Evolutionary conservation across 208 protist genomes (phyloP).

Genomic region (Kentomonas sorsogonicus): DNA sequence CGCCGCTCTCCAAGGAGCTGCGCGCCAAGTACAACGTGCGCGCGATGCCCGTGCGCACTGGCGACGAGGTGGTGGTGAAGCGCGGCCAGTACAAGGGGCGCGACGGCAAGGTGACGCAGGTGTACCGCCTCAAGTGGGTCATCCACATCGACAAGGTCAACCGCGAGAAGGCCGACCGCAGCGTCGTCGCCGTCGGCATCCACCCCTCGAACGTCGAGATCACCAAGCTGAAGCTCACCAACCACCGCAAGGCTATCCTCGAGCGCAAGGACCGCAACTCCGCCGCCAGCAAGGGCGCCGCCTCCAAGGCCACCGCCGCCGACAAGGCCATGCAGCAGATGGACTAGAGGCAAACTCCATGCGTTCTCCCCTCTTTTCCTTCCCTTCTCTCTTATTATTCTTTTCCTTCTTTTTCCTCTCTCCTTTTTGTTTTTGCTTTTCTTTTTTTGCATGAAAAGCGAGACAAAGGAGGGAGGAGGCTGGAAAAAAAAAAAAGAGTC

Average conservation of each 20-base stretch:
- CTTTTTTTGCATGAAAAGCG: not conserved
- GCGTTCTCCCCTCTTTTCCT: no score
- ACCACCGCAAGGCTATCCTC: conserved; percentile 97
- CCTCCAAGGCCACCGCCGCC: conserved; percentile 80
- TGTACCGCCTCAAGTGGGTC: conserved; percentile 98
- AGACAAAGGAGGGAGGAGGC: not conserved
- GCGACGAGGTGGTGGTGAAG: conserved; percentile 98
- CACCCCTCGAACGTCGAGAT: conserved; percentile 99
- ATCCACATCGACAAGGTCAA: conserved; percentile 98
- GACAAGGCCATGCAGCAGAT: conserved; percentile 92
- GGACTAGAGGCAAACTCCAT: no score
- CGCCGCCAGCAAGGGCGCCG: conserved; percentile 90
- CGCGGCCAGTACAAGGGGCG: conserved; percentile 95
- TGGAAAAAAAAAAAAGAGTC: not conserved
- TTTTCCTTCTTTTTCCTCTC: conserved; percentile 16
- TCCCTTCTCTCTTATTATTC: conserved; percentile 10
- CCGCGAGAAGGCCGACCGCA: conserved; percentile 96
- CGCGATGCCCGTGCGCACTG: conserved; percentile 98
- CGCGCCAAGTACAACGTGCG: conserved; percentile 98
- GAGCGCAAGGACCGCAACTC: conserved; percentile 89
- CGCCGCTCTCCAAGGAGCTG: conserved; percentile 98
- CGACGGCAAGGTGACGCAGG: conserved; percentile 95
- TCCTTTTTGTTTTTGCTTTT: conserved; percentile 13
- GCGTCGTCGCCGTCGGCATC: conserved; percentile 93
- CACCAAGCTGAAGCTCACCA: conserved; percentile 98